These are phyloP conservation scores for Cercospora zeae-maydis DNA, from an alignment of 2,329 filamentous ascomycete species.

Conservation along the genomic window DNA sequence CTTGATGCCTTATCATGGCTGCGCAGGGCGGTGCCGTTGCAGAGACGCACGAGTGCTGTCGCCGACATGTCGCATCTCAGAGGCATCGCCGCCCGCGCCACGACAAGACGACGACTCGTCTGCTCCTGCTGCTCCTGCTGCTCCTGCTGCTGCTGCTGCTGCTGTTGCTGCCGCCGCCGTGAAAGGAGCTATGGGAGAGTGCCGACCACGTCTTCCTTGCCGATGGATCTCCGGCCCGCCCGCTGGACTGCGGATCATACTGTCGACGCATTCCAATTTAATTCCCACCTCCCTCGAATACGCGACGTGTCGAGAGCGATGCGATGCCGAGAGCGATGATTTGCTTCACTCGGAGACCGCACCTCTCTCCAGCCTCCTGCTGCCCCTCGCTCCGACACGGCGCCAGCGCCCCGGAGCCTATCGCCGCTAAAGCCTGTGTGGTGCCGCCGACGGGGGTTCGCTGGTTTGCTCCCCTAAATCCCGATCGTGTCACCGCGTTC, in stretches of 20 bases:
- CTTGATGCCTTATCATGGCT: not conserved
- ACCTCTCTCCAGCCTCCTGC: not conserved
- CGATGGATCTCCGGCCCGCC: conserved; percentile 3
- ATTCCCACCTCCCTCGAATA: not conserved
- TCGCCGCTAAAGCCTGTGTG: not conserved
- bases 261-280: not conserved
- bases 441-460: not conserved
- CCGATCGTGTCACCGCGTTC: conserved; percentile 8
- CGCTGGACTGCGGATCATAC: not conserved
- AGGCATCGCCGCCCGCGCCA: not conserved
- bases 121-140: too few species aligned
- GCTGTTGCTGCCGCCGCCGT: not conserved
- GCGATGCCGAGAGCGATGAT: not conserved
- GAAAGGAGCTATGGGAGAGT: not conserved
- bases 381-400: not conserved
- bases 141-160: too few species aligned
- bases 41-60: not conserved
- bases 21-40: not conserved
- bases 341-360: not conserved
- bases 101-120: not conserved
- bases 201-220: not conserved
- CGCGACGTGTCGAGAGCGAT: conserved; percentile 1
- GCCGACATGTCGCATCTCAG: not conserved
- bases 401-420: not conserved
- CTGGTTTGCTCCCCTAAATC: conserved; percentile 11